A percentile compares a stretch with the other conserved stretches of the same genome.
Conservation (phyloP, 371 early-diverging fungal genomes). For the Zychaea mexicana region DNA sequence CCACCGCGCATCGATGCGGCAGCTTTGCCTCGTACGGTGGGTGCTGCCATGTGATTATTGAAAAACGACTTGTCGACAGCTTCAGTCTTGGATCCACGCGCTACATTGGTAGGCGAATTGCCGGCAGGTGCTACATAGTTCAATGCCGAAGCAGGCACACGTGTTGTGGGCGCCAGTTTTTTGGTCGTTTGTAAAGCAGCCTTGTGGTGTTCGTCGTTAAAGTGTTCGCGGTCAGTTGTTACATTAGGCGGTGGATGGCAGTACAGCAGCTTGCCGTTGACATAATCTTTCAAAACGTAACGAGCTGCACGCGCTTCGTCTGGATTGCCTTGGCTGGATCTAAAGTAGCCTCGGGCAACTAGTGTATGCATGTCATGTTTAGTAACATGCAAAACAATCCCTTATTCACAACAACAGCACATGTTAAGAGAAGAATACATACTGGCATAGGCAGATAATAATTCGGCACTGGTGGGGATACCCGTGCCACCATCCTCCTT, state of each 20-base stretch:
- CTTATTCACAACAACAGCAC: background rate
- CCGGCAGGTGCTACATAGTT: constrained; percentile 60
- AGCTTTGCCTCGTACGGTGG: constrained; percentile 57
- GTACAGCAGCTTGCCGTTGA: constrained; percentile 88
- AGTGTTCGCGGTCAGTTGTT: constrained; percentile 46
- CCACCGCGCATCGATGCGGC: constrained; percentile 30
- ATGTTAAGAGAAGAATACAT: constrained; percentile 10
- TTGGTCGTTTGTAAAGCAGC: constrained; percentile 56
- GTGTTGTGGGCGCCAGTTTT: constrained; percentile 53
- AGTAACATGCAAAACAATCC: background rate
- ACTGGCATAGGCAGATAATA: constrained; percentile 78
- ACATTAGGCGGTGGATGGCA: constrained; percentile 82
- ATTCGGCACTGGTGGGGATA: constrained; percentile 82
- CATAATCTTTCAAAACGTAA: constrained; percentile 96
- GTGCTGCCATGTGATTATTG: constrained; percentile 45
- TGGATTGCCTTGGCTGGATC: constrained; percentile 93
- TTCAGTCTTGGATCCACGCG: constrained; percentile 53
- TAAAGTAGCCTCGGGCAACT: constrained; percentile 90
- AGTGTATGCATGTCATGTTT: background rate
- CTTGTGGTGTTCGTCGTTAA: constrained; percentile 80
- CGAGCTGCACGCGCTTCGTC: constrained; percentile 97
- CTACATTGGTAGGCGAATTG: constrained; percentile 20
- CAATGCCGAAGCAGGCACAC: constrained; percentile 56
- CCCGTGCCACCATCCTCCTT: constrained; percentile 83
- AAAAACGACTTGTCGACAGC: constrained; percentile 74